Conservation (phyloP, 1,284 basidiomycete species). For the Apiotrichum mycotoxinovorans region DNA sequence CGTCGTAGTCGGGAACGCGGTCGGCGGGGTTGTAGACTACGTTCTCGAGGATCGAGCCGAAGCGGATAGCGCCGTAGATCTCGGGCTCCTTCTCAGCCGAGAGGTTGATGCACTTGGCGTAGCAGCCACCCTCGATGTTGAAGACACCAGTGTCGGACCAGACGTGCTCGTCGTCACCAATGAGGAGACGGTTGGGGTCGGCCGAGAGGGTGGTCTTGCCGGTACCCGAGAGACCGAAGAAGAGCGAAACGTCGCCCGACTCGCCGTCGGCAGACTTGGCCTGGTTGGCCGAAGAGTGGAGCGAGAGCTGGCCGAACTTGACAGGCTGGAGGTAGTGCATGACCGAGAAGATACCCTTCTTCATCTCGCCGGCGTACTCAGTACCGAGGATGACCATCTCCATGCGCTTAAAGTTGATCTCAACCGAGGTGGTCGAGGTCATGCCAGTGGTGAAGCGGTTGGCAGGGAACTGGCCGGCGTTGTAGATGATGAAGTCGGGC, state of each 20-base stretch:
- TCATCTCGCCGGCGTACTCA: slow-evolving; percentile 99
- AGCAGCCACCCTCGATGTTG: slow-evolving; percentile 99
- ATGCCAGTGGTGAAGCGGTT: slow-evolving; percentile 99
- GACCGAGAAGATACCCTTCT: slow-evolving; percentile 99
- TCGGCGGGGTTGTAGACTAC: slow-evolving; percentile 92
- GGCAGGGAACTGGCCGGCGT: slow-evolving; percentile 99
- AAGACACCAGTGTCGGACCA: slow-evolving; percentile 98
- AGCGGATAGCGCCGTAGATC: slow-evolving; percentile 92
- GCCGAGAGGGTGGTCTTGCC: slow-evolving; percentile 97
- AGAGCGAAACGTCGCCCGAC: slow-evolving; percentile 89
- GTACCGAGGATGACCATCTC: slow-evolving; percentile 99
- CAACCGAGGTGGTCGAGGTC: slow-evolving; percentile 97
- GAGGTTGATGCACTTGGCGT: slow-evolving; percentile 97
- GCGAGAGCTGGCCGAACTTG: slow-evolving; percentile 95
- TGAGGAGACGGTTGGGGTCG: slow-evolving; percentile 82
- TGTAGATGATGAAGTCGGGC: slow-evolving; percentile 99
- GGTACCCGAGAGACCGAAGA: slow-evolving; percentile 98
- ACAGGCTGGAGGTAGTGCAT: slow-evolving; percentile 99
- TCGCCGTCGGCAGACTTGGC: slow-evolving; percentile 63
- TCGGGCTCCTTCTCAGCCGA: slow-evolving; percentile 94
- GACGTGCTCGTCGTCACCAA: slow-evolving; percentile 97
- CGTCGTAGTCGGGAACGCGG: slow-evolving; percentile 91
- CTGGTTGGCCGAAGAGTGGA: slow-evolving; percentile 96
- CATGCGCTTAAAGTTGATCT: slow-evolving; percentile 99
- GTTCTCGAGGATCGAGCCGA: slow-evolving; percentile 96